Conservation (phyloP, 805 yeast species). For the Ogataea pignaliae region DNA sequence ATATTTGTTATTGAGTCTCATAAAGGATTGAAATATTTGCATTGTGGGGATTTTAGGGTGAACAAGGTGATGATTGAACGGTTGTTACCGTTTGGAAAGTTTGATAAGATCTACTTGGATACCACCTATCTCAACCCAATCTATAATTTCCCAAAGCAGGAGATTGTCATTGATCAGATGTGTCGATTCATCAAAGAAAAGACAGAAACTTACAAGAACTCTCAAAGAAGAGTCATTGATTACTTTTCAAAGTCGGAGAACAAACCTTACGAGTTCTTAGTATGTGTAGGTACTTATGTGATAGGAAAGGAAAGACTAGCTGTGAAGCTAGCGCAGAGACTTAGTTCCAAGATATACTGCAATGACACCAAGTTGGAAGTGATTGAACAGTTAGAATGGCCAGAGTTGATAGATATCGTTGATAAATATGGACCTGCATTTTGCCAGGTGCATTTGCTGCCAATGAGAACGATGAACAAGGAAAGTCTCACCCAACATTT, state of each 20-base stretch:
- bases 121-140: conserved; percentile 82
- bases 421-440: conserved; percentile 38
- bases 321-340: conserved; percentile 48
- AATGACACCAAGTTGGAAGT: conserved; percentile 43
- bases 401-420: conserved; percentile 35
- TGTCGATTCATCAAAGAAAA: conserved; percentile 43
- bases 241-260: conserved; percentile 23
- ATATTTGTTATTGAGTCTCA: conserved; percentile 62
- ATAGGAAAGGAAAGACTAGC: conserved; percentile 93
- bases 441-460: conserved; percentile 67
- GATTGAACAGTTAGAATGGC: conserved; percentile 43
- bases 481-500: conserved; percentile 46
- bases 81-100: conserved; percentile 20
- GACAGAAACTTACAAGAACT: conserved; percentile 16
- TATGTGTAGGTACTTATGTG: conserved; percentile 81
- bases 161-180: conserved; percentile 56
- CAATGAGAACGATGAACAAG: conserved; percentile 53
- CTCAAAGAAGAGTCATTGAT: conserved; percentile 34
- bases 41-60: conserved; percentile 93
- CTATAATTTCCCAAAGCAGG: conserved; percentile 76
- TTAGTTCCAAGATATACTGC: conserved; percentile 54
- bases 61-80: conserved; percentile 44
- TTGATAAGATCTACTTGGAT: conserved; percentile 75
- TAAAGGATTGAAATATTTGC: conserved; percentile 44
- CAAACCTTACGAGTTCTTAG: conserved; percentile 31